Evolutionary conservation across 2,329 filamentous ascomycete species (phyloP), one percentile per base, ranked within the genome.

Genomic region (Colletotrichum orchidophilum): DNA sequence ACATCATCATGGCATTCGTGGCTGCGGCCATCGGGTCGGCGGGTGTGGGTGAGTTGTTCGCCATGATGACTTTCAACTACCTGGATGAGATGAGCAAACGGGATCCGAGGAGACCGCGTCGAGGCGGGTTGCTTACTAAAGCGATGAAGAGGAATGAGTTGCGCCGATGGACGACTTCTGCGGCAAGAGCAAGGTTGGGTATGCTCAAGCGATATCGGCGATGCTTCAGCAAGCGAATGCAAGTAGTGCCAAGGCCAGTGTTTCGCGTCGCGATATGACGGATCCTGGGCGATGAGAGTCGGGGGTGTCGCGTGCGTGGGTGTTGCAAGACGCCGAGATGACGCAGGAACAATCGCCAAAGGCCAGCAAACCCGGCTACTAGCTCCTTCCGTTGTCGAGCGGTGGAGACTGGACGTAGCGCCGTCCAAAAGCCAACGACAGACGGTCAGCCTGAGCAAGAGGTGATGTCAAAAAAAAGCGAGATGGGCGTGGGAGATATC

Each of bases 1-100:
- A 65, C 18, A 5, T 26, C 63, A 67, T 62, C 39, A 71, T 58
- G 29, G 26, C 59, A 42, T 61, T 27, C 5, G 63, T 62, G 29
- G 63, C 68, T 12, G 63, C 50, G 7, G 63, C 63, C 63, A 71
- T 24, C 39, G 68, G 63, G 15, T 71, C 68, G 52, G 46, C 33
- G 26, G 58, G 50, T 39, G 46, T 27, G 26, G 58, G 31, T 42
- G 68, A 31, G 24, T 5, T 58, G 39, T 61, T 39, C 15, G 63
- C 63, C 68, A 71, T 71, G 63, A 55, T 70, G 68, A 50, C 11
- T 35, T 24, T 3, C 49, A 26, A 21, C 18, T 53, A 26, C 27
- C 55, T 50, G 35, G 11, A 26, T 50, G 55, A 60, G 46, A 35
- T 70, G 53, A 59, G 62, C 24, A 58, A 52, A 35, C 6, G n/a